phyloP scores from a whole-genome alignment of 2,329 filamentous ascomycete species.

The Myriosclerotinia scirpicola region DNA sequence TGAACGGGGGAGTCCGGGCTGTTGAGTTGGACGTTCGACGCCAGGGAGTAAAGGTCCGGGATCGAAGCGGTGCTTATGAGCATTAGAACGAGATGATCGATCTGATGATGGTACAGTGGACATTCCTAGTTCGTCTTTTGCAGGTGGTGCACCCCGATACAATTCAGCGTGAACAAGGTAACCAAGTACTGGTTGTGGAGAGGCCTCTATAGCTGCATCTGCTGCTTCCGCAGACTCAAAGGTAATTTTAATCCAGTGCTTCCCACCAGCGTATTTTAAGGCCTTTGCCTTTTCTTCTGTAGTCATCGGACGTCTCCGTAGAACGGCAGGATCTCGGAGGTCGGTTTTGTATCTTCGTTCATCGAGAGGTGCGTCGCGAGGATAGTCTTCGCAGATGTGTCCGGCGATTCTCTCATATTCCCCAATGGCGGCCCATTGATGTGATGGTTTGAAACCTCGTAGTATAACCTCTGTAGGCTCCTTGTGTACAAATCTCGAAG shows the following conservation, averaged over 20 bases:
- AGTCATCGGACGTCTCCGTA: conserved; percentile 64
- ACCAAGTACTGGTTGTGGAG: conserved; percentile 70
- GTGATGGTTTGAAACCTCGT: conserved; percentile 69
- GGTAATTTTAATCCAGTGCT: conserved; percentile 89
- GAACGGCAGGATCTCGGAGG: conserved; percentile 69
- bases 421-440: conserved; percentile 83
- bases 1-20: conserved; percentile 34
- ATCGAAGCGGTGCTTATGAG: conserved; percentile 24
- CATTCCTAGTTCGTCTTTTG: conserved; percentile 54
- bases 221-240: conserved; percentile 74
- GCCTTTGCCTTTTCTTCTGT: conserved; percentile 74
- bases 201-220: conserved; percentile 66
- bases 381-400: conserved; percentile 88
- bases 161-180: conserved; percentile 69
- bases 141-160: conserved; percentile 64
- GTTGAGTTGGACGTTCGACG: conserved; percentile 25
- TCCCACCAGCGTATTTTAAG: conserved; percentile 77
- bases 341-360: conserved; percentile 71
- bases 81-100: conserved; percentile 23
- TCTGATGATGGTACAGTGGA: conserved; percentile 19
- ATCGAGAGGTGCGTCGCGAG: conserved; percentile 74
- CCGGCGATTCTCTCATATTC: conserved; percentile 88
- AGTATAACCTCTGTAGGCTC: conserved; percentile 78
- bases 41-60: conserved; percentile 24
- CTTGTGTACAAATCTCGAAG: conserved; percentile 43